Percentiles rank a stretch among this genome's conserved stretches.
Evolutionary conservation across 2,329 filamentous ascomycete species (phyloP).

Genomic region (Leptodontidium sp.): DNA sequence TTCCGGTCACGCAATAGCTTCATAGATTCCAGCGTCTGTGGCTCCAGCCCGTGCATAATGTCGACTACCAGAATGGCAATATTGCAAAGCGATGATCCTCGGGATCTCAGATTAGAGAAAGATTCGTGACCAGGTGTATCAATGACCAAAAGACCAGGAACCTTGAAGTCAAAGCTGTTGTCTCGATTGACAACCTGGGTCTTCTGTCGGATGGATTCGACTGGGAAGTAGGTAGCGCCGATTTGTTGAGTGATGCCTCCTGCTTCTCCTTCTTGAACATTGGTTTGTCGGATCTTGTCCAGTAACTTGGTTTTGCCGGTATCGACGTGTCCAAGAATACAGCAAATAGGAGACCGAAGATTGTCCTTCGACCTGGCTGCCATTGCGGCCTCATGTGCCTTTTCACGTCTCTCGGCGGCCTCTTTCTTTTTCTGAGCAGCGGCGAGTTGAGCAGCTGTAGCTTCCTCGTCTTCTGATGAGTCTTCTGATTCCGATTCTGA

Average conservation of each 20-base stretch:
- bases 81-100: conserved; percentile 98
- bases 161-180: conserved; percentile 92
- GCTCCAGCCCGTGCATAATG: conserved; percentile 99
- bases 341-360: conserved; percentile 96
- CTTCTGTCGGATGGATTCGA: conserved; percentile 91
- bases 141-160: conserved; percentile 94
- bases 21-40: conserved; percentile 98
- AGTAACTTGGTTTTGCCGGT: conserved; percentile 99
- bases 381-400: conserved; percentile 89
- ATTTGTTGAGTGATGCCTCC: conserved; percentile 99
- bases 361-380: conserved; percentile 93
- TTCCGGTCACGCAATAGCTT: conserved; percentile 89
- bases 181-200: conserved; percentile 93
- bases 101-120: conserved; percentile 96
- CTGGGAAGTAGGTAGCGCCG: conserved; percentile 98
- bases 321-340: conserved; percentile 99
- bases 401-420: conserved; percentile 86
- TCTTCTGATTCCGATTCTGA: conserved; percentile 66
- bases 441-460: conserved; percentile 75
- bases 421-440: conserved; percentile 85
- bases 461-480: conserved; percentile 75
- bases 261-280: conserved; percentile 98
- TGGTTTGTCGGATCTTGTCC: conserved; percentile 98
- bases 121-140: conserved; percentile 99
- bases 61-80: conserved; percentile 99